These are phyloP conservation scores for Abrus pulchellus DNA, from an alignment of 306 rosid genomes.

Conservation along the genomic window DNA sequence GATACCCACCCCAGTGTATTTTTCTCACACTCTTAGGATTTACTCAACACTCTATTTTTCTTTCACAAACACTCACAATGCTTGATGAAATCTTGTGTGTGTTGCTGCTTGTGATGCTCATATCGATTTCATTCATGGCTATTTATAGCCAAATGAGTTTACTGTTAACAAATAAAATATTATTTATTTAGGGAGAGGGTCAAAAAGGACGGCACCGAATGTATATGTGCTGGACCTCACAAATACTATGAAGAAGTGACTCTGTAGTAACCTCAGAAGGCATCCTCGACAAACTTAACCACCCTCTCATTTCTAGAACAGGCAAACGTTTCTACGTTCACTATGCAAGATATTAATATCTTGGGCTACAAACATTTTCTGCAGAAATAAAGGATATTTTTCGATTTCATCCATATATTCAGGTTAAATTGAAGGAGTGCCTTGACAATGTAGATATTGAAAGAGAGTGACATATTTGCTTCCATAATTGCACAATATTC, in stretches of 20 bases:
- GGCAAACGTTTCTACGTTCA: not conserved
- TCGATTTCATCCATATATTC: slow-evolving; percentile 1
- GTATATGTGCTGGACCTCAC: no score
- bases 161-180: no score
- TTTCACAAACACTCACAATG: no score
- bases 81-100: no score
- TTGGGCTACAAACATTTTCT: not conserved
- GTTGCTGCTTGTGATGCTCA: no score
- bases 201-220: no score
- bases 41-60: no score
- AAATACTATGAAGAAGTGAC: slow-evolving; percentile 1
- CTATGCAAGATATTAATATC: not conserved
- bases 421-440: slow-evolving; percentile 1
- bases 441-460: not conserved
- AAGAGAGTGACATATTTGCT: slow-evolving; percentile 12
- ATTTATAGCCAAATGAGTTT: no score
- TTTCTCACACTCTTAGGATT: no score
- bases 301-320: not conserved
- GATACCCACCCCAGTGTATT: no score
- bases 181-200: no score
- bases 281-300: not conserved
- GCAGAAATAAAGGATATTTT: slow-evolving; percentile 17
- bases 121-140: no score
- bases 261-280: slow-evolving; percentile 11
- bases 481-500: not conserved